Base-by-base conservation (phyloP, 306 rosid species). In the Lagenaria siceraria region DNA sequence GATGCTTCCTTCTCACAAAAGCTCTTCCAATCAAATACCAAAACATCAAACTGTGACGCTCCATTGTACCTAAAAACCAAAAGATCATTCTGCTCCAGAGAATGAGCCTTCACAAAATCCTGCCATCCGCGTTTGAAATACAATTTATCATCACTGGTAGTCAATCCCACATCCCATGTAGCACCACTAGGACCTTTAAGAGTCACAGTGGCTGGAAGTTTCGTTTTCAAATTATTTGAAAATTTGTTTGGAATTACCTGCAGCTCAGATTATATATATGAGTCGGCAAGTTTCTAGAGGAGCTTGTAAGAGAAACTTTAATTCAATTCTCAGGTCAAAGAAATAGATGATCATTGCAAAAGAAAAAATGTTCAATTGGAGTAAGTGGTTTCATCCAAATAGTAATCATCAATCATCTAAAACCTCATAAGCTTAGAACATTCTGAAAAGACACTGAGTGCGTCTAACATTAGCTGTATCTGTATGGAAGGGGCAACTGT, bases 151-250 rank as follows among this genome's bases (percentile, higher is more conserved):
- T 82, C 88, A 66, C 33, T 83, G 10, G 86, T 76, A 4, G 76
- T 74, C 79, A 89, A 60, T 72, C 84, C 89, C 52, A 92, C 80
- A 29, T 76, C 81, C 97, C 95, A 92, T 24, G 69, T 61, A 63
- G 78, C 74, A 11, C 95, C 95, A 76, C 91, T 68, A 65, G 95
- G 95, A 80, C 93, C 93, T 80, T 72, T 89, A 22, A 91, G 86
- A 73, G 75, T 10, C 58, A 85, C 93, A 55, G 72, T 74, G 42
- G 79, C 83, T 0, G 95, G 91, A 79, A 88, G 71, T 81, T 92
- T 92, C 80, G 80, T 87, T 75, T 65, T 86, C 56, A 91, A 54
- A 55, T 85, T 88, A 15, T 78, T 82, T 0, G 84, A 77, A 63
- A 92, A 92, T 65, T 84, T 80, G 65, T 74, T 81, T 10, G 97